Percentiles rank a stretch among this genome's conserved stretches.
Evolutionary conservation across 257 asterid genomes (phyloP).

Genomic region (Capsicum baccatum): DNA sequence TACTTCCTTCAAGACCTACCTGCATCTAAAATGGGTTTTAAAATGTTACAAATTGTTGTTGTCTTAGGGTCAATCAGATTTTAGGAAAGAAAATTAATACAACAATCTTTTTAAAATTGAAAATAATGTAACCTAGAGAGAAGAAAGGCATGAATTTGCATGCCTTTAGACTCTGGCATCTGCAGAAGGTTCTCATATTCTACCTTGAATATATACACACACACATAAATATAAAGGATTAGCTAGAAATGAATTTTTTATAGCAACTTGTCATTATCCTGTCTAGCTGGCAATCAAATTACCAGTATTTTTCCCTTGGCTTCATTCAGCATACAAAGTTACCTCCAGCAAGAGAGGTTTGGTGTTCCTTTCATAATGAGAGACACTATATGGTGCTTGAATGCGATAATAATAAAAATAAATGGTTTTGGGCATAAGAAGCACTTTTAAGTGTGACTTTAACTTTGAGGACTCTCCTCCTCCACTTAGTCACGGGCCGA

Average conservation of each 20-base stretch:
- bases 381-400: neutral
- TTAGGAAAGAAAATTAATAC: neutral
- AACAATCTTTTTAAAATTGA: neutral
- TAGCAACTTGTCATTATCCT: neutral
- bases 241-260: neutral
- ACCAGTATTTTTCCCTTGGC: neutral
- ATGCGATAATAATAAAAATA: neutral
- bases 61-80: constrained; percentile 1
- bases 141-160: neutral
- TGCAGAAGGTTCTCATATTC: constrained; percentile 16
- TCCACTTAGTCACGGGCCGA: neutral
- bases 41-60: neutral
- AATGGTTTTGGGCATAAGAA: constrained; percentile 4
- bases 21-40: constrained; percentile 46
- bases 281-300: neutral
- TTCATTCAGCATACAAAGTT: constrained; percentile 21
- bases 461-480: neutral
- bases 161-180: neutral
- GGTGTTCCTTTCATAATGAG: constrained; percentile 13
- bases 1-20: constrained; percentile 99
- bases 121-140: neutral
- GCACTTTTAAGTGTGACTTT: neutral
- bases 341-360: constrained; percentile 20
- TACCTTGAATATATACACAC: neutral
- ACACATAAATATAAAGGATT: neutral